Percentiles rank a stretch among this genome's conserved stretches.
Conservation (phyloP, 352 stramenopile species). For the Blastocystis sp. region DNA sequence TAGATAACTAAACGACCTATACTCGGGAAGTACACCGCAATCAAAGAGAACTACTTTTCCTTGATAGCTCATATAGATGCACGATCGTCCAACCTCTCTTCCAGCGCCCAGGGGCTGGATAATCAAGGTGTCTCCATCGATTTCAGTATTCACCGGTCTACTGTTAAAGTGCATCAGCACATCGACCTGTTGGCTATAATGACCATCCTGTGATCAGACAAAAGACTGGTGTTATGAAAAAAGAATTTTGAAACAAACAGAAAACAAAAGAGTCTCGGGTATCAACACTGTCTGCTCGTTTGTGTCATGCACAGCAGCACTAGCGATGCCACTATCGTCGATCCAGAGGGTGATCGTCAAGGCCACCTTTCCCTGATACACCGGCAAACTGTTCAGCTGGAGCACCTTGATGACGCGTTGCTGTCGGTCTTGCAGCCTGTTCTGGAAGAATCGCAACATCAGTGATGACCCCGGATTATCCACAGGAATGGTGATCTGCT, state of each 20-base stretch:
- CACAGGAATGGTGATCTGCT: background rate
- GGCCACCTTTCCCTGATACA: background rate
- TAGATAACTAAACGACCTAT: background rate
- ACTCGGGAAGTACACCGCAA: conserved; percentile 76
- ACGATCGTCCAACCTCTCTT: conserved; percentile 98
- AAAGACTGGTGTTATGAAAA: background rate
- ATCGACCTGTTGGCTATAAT: background rate
- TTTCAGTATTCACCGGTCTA: conserved; percentile 50
- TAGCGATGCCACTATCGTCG: background rate
- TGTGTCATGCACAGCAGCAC: background rate
- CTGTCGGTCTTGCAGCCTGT: background rate
- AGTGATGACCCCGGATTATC: background rate
- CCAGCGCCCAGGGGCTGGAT: conserved; percentile 90
- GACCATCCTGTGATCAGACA: background rate
- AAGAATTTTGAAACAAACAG: background rate
- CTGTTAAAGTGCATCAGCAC: background rate
- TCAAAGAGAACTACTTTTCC: conserved; percentile 93
- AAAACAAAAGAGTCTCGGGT: background rate
- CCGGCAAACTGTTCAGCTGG: background rate
- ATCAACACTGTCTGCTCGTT: background rate
- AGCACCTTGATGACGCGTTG: background rate
- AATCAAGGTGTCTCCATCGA: conserved; percentile 69
- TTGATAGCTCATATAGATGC: conserved; percentile 97
- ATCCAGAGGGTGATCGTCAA: background rate
- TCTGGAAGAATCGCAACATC: background rate